Percentiles rank a stretch among this genome's conserved stretches.
These are phyloP conservation scores for Malassezia arunalokei DNA, from an alignment of 1,284 basidiomycete species.

Conservation along the genomic window DNA sequence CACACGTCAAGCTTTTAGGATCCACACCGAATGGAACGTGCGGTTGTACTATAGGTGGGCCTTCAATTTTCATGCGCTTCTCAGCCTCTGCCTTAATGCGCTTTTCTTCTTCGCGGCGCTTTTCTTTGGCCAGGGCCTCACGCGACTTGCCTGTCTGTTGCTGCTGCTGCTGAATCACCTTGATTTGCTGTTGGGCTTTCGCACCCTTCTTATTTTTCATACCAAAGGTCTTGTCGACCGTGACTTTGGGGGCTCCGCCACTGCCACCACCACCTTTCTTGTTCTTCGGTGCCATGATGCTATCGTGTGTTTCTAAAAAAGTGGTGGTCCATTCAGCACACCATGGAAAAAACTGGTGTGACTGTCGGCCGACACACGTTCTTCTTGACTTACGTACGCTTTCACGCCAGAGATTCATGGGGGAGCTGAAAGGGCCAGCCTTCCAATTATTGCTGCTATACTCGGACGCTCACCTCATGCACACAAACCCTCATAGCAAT, in stretches of 20 bases:
- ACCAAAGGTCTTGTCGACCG: constrained; percentile 54
- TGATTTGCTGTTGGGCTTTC: constrained; percentile 77
- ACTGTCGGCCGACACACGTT: constrained; percentile 10
- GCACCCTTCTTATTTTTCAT: constrained; percentile 83
- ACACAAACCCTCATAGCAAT: too few species aligned
- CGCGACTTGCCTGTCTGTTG: constrained; percentile 58
- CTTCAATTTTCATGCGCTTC: constrained; percentile 50
- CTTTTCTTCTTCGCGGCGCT: constrained; percentile 67
- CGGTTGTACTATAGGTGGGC: constrained; percentile 46
- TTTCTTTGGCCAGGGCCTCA: constrained; percentile 62
- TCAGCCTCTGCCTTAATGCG: constrained; percentile 75
- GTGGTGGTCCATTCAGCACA: neutral
- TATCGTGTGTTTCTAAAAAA: constrained; percentile 1
- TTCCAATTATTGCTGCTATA: too few species aligned
- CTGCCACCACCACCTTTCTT: constrained; percentile 24
- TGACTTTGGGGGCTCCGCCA: constrained; percentile 50
- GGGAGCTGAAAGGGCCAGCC: too few species aligned
- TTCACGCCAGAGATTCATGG: too few species aligned
- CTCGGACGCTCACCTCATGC: too few species aligned
- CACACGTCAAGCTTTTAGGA: constrained; percentile 36
- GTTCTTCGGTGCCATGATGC: constrained; percentile 40
- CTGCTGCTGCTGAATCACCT: constrained; percentile 63
- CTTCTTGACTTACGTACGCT: too few species aligned
- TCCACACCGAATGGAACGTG: constrained; percentile 83
- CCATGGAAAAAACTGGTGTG: constrained; percentile 1